phyloP scores from a whole-genome alignment of 257 asterid genomes.

The Mentha longifolia region DNA sequence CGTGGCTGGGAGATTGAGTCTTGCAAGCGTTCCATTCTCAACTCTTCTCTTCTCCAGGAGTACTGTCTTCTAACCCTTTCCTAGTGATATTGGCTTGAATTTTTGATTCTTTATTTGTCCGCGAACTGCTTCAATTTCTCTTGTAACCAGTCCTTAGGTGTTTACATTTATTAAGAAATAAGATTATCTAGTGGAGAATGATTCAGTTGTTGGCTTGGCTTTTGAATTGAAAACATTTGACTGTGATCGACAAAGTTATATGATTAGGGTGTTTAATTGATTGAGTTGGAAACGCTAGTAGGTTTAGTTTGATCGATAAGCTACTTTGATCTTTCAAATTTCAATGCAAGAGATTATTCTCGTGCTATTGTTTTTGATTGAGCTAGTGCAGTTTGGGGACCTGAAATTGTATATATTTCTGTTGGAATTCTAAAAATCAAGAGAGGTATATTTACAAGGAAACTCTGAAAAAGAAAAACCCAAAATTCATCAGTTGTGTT shows the following conservation, averaged over 20 bases:
- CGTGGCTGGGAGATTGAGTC: conserved; percentile 91
- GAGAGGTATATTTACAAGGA: background rate
- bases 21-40: conserved; percentile 80
- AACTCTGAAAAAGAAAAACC: background rate
- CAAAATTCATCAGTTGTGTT: background rate
- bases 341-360: conserved; percentile 13
- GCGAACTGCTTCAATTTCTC: conserved; percentile 2
- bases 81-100: conserved; percentile 15
- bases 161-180: background rate
- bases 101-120: conserved; percentile 14
- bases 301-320: background rate
- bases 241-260: background rate
- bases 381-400: conserved; percentile 9
- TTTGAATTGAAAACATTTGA: conserved; percentile 1
- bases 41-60: conserved; percentile 69
- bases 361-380: conserved; percentile 21
- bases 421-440: background rate
- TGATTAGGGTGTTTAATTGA: conserved; percentile 9
- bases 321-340: conserved; percentile 7
- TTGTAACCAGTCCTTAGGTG: conserved; percentile 17
- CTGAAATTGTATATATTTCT: background rate
- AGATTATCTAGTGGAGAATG: conserved; percentile 20
- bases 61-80: conserved; percentile 28
- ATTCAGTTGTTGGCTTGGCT: conserved; percentile 27
- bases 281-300: conserved; percentile 1